Conservation (phyloP, 495 filamentous ascomycete genomes). For the Penicillium bialowiezense region DNA sequence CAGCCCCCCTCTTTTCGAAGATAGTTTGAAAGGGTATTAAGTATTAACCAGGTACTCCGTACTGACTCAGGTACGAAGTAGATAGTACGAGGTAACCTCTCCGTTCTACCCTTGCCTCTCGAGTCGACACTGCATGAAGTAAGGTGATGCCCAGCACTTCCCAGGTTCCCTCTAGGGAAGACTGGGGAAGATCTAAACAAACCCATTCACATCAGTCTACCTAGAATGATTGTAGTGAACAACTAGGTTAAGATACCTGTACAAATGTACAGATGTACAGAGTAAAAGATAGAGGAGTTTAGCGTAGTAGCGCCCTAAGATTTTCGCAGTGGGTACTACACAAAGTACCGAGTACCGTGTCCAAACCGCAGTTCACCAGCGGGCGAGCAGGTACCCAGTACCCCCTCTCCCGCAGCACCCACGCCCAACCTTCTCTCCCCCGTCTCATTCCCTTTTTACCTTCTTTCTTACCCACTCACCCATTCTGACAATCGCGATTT, state of each 20-base stretch:
- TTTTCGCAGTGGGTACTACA: conserved; percentile 9
- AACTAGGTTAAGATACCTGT: too few species aligned
- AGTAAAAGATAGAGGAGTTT: neutral
- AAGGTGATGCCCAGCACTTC: conserved; percentile 22
- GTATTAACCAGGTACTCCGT: too few species aligned
- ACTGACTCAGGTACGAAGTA: neutral
- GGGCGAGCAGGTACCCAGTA: conserved; percentile 12
- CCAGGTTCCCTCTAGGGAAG: conserved; percentile 11
- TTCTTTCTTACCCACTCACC: conserved; percentile 10
- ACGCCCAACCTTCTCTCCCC: conserved; percentile 17
- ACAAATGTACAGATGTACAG: too few species aligned
- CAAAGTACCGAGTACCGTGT: conserved; percentile 14
- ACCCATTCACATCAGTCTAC: too few species aligned
- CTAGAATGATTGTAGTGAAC: too few species aligned
- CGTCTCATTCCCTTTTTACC: conserved; percentile 14
- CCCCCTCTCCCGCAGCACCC: conserved; percentile 11
- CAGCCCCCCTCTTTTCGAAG: conserved; percentile 1
- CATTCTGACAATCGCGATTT: conserved; percentile 11
- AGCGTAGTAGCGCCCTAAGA: conserved; percentile 14
- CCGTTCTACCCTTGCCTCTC: neutral
- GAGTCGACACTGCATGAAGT: conserved; percentile 20
- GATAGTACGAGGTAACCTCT: neutral
- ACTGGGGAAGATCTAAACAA: conserved; percentile 30
- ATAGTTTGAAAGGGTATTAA: too few species aligned
- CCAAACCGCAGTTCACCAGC: neutral